These are phyloP conservation scores for Arctium lappa DNA, from an alignment of 129 eudicot genomes.

Conservation along the genomic window DNA sequence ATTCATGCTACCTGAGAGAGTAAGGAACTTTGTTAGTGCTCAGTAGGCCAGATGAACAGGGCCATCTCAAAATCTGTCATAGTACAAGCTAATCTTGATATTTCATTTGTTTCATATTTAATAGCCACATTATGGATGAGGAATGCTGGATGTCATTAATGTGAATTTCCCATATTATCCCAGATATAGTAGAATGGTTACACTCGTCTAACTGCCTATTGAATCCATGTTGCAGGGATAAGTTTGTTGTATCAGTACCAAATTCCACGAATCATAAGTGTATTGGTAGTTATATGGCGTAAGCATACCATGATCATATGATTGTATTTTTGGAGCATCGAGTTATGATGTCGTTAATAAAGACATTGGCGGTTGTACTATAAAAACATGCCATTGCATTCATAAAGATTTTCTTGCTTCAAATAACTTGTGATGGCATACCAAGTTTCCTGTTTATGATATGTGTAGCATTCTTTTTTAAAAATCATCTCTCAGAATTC, in stretches of 20 bases:
- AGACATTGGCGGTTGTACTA: not conserved
- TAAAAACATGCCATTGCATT: not conserved
- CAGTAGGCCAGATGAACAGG: slow-evolving; percentile 1
- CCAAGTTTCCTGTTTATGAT: not conserved
- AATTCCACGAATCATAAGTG: not conserved
- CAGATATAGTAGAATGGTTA: not conserved
- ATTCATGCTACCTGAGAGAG: not conserved
- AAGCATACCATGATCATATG: not conserved
- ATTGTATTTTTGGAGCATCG: not conserved
- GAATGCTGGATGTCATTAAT: not conserved
- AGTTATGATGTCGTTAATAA: not conserved
- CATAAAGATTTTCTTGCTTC: not conserved
- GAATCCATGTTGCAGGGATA: not conserved
- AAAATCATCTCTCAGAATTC: not conserved
- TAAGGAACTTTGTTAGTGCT: not conserved
- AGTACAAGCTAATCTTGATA: not conserved
- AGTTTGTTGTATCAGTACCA: not conserved
- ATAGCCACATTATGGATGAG: not conserved
- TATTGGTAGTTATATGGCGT: not conserved
- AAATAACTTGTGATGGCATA: not conserved
- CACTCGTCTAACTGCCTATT: not conserved
- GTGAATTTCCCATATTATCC: not conserved
- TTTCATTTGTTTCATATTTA: not conserved
- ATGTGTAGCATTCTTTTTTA: not conserved
- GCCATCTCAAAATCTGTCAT: not conserved